Conservation (phyloP, 768 basidiomycete species). For the Clitopilus passeckerianus region DNA sequence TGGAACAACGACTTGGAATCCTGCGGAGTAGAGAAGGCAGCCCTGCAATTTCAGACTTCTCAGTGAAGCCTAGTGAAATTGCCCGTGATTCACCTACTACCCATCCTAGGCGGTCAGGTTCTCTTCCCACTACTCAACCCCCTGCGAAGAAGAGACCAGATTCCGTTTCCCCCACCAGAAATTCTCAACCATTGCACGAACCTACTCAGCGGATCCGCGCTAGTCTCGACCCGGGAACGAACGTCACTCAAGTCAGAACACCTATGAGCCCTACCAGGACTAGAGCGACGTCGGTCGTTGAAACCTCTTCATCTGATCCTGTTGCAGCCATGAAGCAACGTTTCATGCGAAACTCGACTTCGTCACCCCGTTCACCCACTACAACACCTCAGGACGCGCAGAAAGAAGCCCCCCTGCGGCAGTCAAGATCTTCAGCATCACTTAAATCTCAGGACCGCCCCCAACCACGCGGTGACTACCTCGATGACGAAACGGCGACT, state of each 20-base stretch:
- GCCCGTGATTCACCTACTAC: neutral
- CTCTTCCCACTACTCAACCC: neutral
- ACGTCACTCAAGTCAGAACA: neutral
- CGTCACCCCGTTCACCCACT: neutral
- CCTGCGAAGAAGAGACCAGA: neutral
- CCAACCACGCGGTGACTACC: neutral
- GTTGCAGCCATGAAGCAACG: neutral
- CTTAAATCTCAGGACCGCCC: neutral
- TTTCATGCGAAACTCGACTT: neutral
- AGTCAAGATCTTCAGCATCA: neutral
- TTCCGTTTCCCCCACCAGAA: neutral
- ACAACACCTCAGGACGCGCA: neutral
- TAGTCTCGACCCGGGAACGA: neutral
- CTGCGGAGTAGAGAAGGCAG: constrained; percentile 48
- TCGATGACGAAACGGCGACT: neutral
- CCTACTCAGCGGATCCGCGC: neutral
- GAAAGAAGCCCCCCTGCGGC: neutral
- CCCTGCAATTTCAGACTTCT: constrained; percentile 29
- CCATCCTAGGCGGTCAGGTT: neutral
- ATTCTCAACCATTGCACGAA: neutral
- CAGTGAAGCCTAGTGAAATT: neutral
- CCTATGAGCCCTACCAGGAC: neutral
- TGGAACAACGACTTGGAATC: constrained; percentile 58
- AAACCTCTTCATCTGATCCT: neutral
- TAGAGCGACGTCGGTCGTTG: neutral